Percentiles rank a stretch among this genome's conserved stretches.
These are phyloP conservation scores for Botrytis deweyae DNA, from an alignment of 2,329 filamentous ascomycete genomes.

Conservation along the genomic window DNA sequence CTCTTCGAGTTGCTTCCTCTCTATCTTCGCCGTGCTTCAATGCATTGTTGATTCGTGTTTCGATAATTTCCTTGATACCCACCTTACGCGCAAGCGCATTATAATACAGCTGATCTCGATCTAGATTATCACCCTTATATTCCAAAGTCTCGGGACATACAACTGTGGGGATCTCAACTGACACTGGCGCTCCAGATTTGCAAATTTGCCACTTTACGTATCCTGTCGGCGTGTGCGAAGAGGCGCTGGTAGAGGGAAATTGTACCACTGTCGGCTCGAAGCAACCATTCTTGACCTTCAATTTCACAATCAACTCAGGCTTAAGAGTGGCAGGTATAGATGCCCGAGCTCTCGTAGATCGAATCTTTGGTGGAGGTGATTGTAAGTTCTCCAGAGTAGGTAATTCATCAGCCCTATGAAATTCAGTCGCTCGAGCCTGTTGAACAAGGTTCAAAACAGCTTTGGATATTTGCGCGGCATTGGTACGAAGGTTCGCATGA, in stretches of 20 bases:
- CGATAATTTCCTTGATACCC: neutral
- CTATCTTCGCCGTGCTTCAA: neutral
- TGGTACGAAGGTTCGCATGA: neutral
- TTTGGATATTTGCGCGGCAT: neutral
- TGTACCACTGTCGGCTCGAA: neutral
- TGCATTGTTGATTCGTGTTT: neutral
- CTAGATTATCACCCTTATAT: neutral
- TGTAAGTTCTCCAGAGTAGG: neutral
- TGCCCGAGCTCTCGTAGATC: neutral
- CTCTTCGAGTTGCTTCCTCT: neutral
- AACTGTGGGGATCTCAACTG: neutral
- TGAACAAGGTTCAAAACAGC: neutral
- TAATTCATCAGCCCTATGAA: neutral
- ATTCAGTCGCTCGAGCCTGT: neutral
- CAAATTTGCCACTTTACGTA: neutral
- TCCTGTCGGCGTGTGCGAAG: neutral
- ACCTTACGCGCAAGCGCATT: neutral
- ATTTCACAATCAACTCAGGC: neutral
- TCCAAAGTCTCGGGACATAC: neutral
- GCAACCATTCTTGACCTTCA: neutral
- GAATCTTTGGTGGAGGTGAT: too few species aligned
- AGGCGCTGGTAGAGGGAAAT: neutral
- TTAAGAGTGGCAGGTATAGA: neutral
- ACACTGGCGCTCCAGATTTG: neutral
- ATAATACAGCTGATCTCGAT: neutral